phyloP scores from a whole-genome alignment of 371 early-diverging fungal genomes.

The Gilbertella persicaria region DNA sequence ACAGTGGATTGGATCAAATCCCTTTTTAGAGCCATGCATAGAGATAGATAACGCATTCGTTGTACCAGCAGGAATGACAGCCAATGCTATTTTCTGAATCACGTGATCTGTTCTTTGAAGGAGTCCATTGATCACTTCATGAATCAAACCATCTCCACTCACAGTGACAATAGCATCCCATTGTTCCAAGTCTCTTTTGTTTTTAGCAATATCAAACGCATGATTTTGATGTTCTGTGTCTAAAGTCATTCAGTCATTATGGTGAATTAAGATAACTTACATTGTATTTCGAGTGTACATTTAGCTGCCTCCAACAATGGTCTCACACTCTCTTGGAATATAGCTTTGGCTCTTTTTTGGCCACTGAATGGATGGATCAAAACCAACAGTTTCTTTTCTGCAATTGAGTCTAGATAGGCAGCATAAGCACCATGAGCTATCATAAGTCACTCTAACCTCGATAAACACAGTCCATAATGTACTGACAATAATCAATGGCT shows the following conservation, averaged over 20 bases:
- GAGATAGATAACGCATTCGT: slow-evolving; percentile 62
- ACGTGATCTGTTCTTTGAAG: slow-evolving; percentile 62
- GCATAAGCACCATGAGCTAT: neutral
- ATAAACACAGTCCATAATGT: slow-evolving; percentile 32
- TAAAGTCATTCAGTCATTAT: too few species aligned
- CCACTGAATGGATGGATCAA: slow-evolving; percentile 79
- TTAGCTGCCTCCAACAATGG: slow-evolving; percentile 68
- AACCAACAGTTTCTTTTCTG: slow-evolving; percentile 50
- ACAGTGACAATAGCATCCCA: slow-evolving; percentile 68
- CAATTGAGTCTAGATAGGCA: slow-evolving; percentile 8
- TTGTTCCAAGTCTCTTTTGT: slow-evolving; percentile 50
- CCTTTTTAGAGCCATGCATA: slow-evolving; percentile 53
- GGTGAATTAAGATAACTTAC: slow-evolving; percentile 47
- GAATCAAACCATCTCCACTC: slow-evolving; percentile 81
- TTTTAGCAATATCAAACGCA: slow-evolving; percentile 64
- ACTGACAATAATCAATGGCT: slow-evolving; percentile 29
- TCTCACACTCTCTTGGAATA: slow-evolving; percentile 53
- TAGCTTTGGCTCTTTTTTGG: slow-evolving; percentile 57
- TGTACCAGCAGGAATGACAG: slow-evolving; percentile 68
- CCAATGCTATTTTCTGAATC: slow-evolving; percentile 60
- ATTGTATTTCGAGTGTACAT: slow-evolving; percentile 54
- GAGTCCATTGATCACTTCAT: slow-evolving; percentile 79
- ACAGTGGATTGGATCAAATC: slow-evolving; percentile 49
- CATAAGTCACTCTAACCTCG: slow-evolving; percentile 1
- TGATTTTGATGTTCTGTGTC: slow-evolving; percentile 67